These are phyloP conservation scores for Chlorella ohadii DNA, from an alignment of 139 green algal genomes.

Conservation along the genomic window DNA sequence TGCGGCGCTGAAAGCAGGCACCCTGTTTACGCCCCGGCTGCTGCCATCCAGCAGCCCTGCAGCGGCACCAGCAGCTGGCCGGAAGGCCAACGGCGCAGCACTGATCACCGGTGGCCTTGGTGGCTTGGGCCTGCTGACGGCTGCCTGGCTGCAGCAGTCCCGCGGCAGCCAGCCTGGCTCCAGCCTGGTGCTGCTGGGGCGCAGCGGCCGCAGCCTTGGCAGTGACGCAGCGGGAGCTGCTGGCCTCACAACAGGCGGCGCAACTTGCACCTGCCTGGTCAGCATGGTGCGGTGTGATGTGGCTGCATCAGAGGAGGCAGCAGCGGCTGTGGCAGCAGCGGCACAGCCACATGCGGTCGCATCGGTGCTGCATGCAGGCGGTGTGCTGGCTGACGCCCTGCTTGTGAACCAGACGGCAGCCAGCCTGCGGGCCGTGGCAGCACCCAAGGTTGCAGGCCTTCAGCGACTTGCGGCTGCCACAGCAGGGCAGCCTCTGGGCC, in stretches of 20 bases:
- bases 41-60: neutral
- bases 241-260: neutral
- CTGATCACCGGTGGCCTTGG: constrained; percentile 64
- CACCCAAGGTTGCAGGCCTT: constrained; percentile 54
- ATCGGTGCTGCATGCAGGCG: constrained; percentile 70
- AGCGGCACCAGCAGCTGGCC: neutral
- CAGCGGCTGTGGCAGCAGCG: neutral
- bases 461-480: constrained; percentile 5
- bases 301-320: neutral
- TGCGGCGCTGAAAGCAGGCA: neutral
- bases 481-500: constrained; percentile 43
- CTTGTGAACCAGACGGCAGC: constrained; percentile 59
- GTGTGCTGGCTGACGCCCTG: constrained; percentile 76
- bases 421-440: constrained; percentile 43
- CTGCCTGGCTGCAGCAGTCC: constrained; percentile 67
- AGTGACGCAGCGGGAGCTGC: neutral
- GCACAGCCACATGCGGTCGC: neutral
- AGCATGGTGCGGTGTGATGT: constrained; percentile 19
- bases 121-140: constrained; percentile 61
- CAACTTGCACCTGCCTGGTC: neutral
- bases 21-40: neutral
- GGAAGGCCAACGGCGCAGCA: constrained; percentile 33
- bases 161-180: constrained; percentile 22
- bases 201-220: neutral
- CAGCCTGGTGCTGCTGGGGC: constrained; percentile 13